These are phyloP conservation scores for Colletotrichum sp. DNA, from an alignment of 2,329 filamentous ascomycete genomes.

Conservation along the genomic window DNA sequence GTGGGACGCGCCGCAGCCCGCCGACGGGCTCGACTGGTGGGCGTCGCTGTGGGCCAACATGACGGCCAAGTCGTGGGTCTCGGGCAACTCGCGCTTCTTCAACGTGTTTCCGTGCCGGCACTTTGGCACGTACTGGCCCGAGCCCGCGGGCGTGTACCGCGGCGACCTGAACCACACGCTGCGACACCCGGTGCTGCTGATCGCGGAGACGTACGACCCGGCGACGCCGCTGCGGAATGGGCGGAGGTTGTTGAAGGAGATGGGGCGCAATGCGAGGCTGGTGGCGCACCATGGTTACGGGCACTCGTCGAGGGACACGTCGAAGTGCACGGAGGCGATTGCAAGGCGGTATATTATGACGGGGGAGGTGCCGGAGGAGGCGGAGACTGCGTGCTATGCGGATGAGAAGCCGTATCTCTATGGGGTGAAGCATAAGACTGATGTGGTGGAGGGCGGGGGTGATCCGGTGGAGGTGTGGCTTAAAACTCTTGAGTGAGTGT, in stretches of 20 bases:
- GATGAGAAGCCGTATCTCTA: conserved; percentile 54
- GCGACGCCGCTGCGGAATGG: conserved; percentile 56
- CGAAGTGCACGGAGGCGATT: conserved; percentile 48
- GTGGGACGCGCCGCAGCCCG: conserved; percentile 46
- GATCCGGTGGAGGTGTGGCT: conserved; percentile 7
- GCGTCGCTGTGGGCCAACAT: conserved; percentile 51
- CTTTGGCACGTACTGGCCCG: conserved; percentile 49
- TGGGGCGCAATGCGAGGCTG: conserved; percentile 53
- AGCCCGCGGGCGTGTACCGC: conserved; percentile 51
- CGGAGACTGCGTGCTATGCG: conserved; percentile 51
- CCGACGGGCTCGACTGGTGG: conserved; percentile 49
- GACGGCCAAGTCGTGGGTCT: conserved; percentile 49
- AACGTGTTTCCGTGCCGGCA: conserved; percentile 51
- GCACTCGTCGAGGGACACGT: conserved; percentile 49
- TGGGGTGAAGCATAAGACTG: conserved; percentile 26
- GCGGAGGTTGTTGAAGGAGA: conserved; percentile 45
- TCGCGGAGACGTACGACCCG: conserved; percentile 55
- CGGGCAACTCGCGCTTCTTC: conserved; percentile 52
- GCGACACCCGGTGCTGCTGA: conserved; percentile 48
- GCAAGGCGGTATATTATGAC: conserved; percentile 44
- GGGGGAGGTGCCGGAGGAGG: conserved; percentile 42
- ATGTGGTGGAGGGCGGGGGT: background rate
- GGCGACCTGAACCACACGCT: conserved; percentile 50
- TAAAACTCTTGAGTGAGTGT: background rate
- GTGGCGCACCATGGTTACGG: conserved; percentile 56